phyloP scores from a whole-genome alignment of 2,329 filamentous ascomycete genomes.

The Thielaviopsis musarum region DNA sequence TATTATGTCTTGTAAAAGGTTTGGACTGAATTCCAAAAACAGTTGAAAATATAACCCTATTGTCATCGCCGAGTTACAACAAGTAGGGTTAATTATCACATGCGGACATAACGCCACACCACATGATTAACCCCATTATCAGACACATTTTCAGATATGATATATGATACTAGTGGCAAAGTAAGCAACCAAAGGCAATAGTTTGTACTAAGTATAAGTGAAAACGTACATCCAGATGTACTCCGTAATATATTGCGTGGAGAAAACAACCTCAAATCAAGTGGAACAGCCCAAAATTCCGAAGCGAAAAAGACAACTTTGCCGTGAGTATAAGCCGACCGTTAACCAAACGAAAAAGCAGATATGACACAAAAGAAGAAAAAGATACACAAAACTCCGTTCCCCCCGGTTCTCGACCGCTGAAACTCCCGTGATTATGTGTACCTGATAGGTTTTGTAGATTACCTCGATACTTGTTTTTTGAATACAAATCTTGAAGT shows the following conservation, averaged over 20 bases:
- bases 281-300: not conserved
- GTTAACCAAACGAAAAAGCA: not conserved
- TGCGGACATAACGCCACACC: not conserved
- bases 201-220: not conserved
- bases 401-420: not conserved
- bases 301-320: not conserved
- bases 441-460: not conserved
- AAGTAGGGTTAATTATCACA: not conserved
- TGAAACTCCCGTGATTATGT: not conserved
- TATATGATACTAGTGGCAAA: not conserved
- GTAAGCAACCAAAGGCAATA: not conserved
- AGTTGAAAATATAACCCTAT: too few species aligned
- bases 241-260: not conserved
- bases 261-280: not conserved
- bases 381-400: not conserved
- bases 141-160: not conserved
- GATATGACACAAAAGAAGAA: not conserved
- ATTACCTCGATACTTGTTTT: not conserved
- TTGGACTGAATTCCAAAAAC: too few species aligned
- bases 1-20: too few species aligned
- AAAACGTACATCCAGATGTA: not conserved
- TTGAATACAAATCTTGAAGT: not conserved
- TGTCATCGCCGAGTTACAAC: too few species aligned
- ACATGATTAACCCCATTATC: not conserved
- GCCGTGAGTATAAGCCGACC: not conserved